Percentiles rank a stretch among this genome's conserved stretches.
phyloP scores from a whole-genome alignment of 495 filamentous ascomycete species.

The Platismatia glauca region DNA sequence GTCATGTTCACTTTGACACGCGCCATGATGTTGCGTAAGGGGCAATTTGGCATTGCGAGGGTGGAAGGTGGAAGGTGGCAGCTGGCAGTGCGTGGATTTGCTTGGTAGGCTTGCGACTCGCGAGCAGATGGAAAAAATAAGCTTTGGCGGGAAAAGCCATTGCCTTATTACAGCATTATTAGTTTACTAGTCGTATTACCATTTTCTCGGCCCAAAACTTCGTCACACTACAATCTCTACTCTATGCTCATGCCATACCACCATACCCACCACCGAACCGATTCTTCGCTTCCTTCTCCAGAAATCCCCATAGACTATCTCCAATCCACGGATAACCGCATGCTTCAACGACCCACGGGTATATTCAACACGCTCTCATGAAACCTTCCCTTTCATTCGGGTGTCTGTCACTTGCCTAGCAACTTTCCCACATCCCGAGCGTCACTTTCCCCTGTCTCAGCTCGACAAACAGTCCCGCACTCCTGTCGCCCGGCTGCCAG shows the following conservation, averaged over 20 bases:
- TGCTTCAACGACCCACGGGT: not conserved
- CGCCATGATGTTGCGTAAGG: no score
- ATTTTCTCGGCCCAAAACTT: no score
- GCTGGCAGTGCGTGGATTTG: not conserved
- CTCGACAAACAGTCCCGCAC: not conserved
- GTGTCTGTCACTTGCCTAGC: not conserved
- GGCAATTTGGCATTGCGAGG: no score
- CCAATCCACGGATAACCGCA: not conserved
- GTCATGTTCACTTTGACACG: no score
- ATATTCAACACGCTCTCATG: not conserved
- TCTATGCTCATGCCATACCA: no score
- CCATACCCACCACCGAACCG: no score
- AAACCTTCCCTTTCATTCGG: not conserved
- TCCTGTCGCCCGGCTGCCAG: not conserved
- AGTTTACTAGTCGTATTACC: no score
- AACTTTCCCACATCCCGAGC: not conserved
- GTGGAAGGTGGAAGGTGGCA: no score
- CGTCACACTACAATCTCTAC: not conserved
- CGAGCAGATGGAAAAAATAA: no score
- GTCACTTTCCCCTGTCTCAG: not conserved
- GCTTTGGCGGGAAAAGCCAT: slow-evolving; percentile 4
- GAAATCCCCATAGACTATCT: not conserved
- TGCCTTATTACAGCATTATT: no score
- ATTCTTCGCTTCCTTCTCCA: not conserved
- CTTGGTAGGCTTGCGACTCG: not conserved